Conservation (phyloP, 148 eudicot genomes). For the Chenopodium berlandieri region DNA sequence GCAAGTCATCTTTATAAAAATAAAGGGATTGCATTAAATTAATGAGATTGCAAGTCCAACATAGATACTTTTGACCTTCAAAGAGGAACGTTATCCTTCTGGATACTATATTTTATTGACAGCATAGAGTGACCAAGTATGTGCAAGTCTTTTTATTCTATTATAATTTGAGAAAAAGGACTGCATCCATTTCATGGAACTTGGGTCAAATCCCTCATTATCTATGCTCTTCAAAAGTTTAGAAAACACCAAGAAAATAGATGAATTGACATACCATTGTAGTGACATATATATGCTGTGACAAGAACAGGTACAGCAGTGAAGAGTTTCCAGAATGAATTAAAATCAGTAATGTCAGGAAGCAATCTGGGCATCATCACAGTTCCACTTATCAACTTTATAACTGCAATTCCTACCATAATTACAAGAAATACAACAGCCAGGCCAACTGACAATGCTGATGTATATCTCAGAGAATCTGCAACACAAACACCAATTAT, state of each 20-base stretch:
- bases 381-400: constrained; percentile 45
- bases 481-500: constrained; percentile 23
- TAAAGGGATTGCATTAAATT: background rate
- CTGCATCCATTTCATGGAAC: background rate
- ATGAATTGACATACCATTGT: constrained; percentile 50
- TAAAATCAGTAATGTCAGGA: constrained; percentile 48
- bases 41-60: background rate
- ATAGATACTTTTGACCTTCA: background rate
- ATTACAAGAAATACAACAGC: constrained; percentile 69
- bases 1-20: background rate
- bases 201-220: background rate
- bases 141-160: background rate
- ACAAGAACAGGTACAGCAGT: constrained; percentile 80
- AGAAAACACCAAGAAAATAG: constrained; percentile 7
- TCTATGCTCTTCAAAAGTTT: background rate
- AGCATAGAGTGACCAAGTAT: background rate
- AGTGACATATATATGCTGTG: constrained; percentile 73
- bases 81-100: background rate
- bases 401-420: constrained; percentile 47
- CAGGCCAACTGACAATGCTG: constrained; percentile 63
- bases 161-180: background rate
- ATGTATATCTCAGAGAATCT: constrained; percentile 70
- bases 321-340: constrained; percentile 63
- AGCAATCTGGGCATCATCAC: constrained; percentile 51
- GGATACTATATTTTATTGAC: background rate